A percentile compares a stretch with the other conserved stretches of the same genome.
Evolutionary conservation across 495 filamentous ascomycete species (phyloP).

Genomic region (Penicillium cosmopolitanum): DNA sequence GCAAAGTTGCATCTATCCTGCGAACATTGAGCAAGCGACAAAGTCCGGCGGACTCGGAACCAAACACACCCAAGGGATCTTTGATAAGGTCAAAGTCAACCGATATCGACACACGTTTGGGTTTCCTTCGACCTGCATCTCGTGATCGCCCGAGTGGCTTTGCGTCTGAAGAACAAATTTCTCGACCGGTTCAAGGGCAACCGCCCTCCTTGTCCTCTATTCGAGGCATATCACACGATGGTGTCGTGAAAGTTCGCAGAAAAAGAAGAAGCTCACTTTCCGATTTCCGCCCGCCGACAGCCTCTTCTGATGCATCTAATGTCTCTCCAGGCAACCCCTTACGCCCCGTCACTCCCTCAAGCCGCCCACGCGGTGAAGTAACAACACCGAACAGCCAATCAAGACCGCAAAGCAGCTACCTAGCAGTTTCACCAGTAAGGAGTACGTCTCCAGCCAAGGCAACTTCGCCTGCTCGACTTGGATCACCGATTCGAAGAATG

Average conservation of each 20-base stretch:
- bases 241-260: slow-evolving; percentile 56
- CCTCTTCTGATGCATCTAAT: slow-evolving; percentile 39
- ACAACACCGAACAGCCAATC: slow-evolving; percentile 39
- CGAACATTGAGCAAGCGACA: slow-evolving; percentile 87
- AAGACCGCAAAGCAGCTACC: slow-evolving; percentile 40
- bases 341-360: slow-evolving; percentile 43
- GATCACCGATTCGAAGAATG: slow-evolving; percentile 39
- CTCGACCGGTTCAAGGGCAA: slow-evolving; percentile 50
- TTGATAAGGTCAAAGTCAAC: slow-evolving; percentile 80
- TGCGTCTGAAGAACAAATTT: slow-evolving; percentile 45
- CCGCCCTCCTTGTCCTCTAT: slow-evolving; percentile 42
- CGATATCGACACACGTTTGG: slow-evolving; percentile 64
- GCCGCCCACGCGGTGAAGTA: slow-evolving; percentile 30
- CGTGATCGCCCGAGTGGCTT: slow-evolving; percentile 63
- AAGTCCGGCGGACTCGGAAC: slow-evolving; percentile 56
- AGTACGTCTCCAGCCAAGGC: slow-evolving; percentile 38
- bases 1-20: slow-evolving; percentile 76
- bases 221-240: slow-evolving; percentile 37
- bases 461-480: slow-evolving; percentile 35
- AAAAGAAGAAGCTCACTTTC: slow-evolving; percentile 92
- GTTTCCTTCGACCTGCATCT: slow-evolving; percentile 63
- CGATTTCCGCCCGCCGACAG: slow-evolving; percentile 72
- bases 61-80: slow-evolving; percentile 63
- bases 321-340: slow-evolving; percentile 40
- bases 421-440: slow-evolving; percentile 34